Percentiles rank a stretch among this genome's conserved stretches.
Conservation (phyloP, 805 yeast species). For the Novakomyces olei region DNA sequence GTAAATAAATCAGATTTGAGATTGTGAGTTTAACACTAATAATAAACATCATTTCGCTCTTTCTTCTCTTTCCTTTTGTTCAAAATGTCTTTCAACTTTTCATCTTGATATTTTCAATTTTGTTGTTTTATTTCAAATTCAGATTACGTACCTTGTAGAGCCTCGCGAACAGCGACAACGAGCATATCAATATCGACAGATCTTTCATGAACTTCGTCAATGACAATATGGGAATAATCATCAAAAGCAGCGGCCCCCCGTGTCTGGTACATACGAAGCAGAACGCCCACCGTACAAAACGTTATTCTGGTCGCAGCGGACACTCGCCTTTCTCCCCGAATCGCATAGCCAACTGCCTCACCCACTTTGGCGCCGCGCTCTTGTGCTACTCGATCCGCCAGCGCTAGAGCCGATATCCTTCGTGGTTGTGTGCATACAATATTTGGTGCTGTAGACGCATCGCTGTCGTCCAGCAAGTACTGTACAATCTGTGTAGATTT, state of each 20-base stretch:
- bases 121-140: too few relatives aligned
- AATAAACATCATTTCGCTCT: too few relatives aligned
- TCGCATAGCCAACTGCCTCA: conserved; percentile 55
- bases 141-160: too few relatives aligned
- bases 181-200: conserved; percentile 56
- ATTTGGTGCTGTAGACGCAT: conserved; percentile 7
- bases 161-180: conserved; percentile 36
- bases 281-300: conserved; percentile 76
- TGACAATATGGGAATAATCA: conserved; percentile 25
- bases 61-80: too few relatives aligned
- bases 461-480: conserved; percentile 9
- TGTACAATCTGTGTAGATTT: conserved; percentile 13
- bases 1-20: too few relatives aligned
- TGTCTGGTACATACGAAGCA: conserved; percentile 24
- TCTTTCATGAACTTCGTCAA: conserved; percentile 83
- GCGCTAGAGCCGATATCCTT: conserved; percentile 21
- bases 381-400: conserved; percentile 51
- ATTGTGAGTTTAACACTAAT: too few relatives aligned
- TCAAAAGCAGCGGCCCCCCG: conserved; percentile 5
- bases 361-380: conserved; percentile 47
- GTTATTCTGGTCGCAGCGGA: conserved; percentile 16
- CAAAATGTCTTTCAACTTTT: too few relatives aligned
- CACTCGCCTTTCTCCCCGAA: conserved; percentile 28
- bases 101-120: too few relatives aligned
- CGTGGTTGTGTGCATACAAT: conserved; percentile 12